Percentiles rank a stretch among this genome's conserved stretches.
Evolutionary conservation across 306 rosid species (phyloP).

Genomic region (Acacia melanoxylon): DNA sequence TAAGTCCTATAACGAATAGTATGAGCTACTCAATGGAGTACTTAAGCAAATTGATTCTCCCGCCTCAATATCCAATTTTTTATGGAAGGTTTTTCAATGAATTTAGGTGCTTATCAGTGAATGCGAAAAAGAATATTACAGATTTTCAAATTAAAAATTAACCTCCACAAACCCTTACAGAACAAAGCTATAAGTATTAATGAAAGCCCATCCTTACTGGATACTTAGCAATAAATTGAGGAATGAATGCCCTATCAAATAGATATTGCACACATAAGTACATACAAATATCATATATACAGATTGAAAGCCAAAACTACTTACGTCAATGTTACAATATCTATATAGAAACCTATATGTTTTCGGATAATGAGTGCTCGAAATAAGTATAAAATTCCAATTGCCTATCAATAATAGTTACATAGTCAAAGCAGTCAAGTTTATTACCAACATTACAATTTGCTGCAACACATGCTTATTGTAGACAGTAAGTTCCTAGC

Average conservation of each 20-base stretch:
- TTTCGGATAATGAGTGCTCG: neutral
- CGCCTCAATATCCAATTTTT: neutral
- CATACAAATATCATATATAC: too few species aligned
- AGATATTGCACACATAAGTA: neutral
- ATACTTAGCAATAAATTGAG: neutral
- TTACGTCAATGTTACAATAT: neutral
- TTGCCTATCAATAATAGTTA: slow-evolving; percentile 8
- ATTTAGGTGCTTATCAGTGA: neutral
- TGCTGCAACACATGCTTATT: neutral
- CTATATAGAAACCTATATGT: slow-evolving; percentile 6
- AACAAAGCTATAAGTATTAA: neutral
- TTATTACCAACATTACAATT: neutral
- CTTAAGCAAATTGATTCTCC: neutral
- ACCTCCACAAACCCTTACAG: neutral
- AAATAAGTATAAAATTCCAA: slow-evolving; percentile 17
- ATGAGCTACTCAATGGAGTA: neutral
- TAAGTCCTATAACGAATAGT: neutral
- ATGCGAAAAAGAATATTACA: neutral
- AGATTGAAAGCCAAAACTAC: neutral
- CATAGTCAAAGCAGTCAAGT: slow-evolving; percentile 12
- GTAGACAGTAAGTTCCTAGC: neutral
- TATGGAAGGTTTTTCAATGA: neutral
- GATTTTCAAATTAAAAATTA: neutral
- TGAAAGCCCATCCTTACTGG: neutral
- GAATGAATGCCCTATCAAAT: neutral